These are phyloP conservation scores for Diplodia mutila DNA, from an alignment of 2,329 filamentous ascomycete species.

Conservation along the genomic window DNA sequence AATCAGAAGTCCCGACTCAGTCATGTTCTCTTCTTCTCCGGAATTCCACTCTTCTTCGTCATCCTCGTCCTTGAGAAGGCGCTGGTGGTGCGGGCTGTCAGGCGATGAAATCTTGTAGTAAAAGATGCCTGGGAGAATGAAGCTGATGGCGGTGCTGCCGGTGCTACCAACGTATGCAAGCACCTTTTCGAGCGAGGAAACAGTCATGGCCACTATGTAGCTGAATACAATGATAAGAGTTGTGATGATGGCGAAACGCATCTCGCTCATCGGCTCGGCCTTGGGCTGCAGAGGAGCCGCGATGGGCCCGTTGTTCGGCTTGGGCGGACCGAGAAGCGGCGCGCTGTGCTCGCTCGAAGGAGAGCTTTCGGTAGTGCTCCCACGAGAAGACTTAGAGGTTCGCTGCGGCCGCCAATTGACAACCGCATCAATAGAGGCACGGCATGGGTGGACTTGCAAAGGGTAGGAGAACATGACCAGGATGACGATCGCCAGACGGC, in stretches of 20 bases:
- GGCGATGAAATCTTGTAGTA: constrained; percentile 98
- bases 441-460: constrained; percentile 91
- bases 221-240: constrained; percentile 81
- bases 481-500: constrained; percentile 91
- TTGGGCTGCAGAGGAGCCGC: constrained; percentile 26
- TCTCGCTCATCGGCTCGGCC: constrained; percentile 71
- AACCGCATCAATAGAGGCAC: constrained; percentile 94
- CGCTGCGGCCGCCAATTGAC: constrained; percentile 77
- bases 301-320: constrained; percentile 18
- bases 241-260: constrained; percentile 87
- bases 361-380: constrained; percentile 31
- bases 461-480: constrained; percentile 97
- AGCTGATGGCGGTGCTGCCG: constrained; percentile 92
- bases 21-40: constrained; percentile 55
- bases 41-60: constrained; percentile 68
- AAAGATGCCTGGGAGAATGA: constrained; percentile 93
- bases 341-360: constrained; percentile 49
- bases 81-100: constrained; percentile 82
- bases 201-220: constrained; percentile 88
- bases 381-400: constrained; percentile 32
- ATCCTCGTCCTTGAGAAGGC: constrained; percentile 87
- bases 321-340: constrained; percentile 35
- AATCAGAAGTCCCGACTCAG: constrained; percentile 12
- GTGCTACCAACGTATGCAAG: constrained; percentile 95
- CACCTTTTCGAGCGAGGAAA: constrained; percentile 85